A percentile compares a stretch with the other conserved stretches of the same genome.
phyloP scores from a whole-genome alignment of 1,284 basidiomycete species.

The Irpex rosettiformis region DNA sequence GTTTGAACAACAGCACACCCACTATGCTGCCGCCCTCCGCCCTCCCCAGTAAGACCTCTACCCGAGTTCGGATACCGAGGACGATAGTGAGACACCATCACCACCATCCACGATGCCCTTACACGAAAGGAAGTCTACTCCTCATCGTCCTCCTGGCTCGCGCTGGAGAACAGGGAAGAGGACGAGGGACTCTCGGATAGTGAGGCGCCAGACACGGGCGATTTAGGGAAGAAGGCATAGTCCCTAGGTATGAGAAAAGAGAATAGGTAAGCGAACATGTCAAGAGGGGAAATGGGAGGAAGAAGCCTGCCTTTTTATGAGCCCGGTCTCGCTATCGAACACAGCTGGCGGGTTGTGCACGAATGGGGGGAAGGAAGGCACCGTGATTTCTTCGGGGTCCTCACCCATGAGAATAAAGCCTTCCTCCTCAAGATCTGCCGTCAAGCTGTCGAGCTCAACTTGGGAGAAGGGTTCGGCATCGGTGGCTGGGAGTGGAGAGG shows the following conservation, averaged over 20 bases:
- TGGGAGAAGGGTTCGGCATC: background rate
- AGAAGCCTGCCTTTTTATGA: background rate
- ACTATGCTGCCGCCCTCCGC: background rate
- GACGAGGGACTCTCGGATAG: background rate
- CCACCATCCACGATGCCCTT: background rate
- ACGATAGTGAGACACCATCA: background rate
- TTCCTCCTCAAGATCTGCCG: background rate
- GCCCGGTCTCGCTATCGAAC: background rate
- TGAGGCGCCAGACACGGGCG: background rate
- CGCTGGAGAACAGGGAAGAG: background rate
- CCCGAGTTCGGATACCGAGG: background rate
- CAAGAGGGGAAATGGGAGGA: background rate
- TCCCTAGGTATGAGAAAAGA: background rate
- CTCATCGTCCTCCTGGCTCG: background rate
- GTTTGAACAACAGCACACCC: background rate
- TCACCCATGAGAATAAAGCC: background rate
- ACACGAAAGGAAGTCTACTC: background rate
- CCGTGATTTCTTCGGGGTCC: background rate
- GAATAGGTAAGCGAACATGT: background rate
- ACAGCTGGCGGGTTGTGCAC: background rate
- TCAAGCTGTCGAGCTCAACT: background rate
- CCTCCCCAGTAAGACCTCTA: background rate
- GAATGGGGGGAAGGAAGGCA: background rate
- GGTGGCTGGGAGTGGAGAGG: background rate
- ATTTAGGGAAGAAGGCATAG: background rate